Evolutionary conservation across 768 basidiomycete genomes (phyloP).

Genomic region (Tulasnella sp.): DNA sequence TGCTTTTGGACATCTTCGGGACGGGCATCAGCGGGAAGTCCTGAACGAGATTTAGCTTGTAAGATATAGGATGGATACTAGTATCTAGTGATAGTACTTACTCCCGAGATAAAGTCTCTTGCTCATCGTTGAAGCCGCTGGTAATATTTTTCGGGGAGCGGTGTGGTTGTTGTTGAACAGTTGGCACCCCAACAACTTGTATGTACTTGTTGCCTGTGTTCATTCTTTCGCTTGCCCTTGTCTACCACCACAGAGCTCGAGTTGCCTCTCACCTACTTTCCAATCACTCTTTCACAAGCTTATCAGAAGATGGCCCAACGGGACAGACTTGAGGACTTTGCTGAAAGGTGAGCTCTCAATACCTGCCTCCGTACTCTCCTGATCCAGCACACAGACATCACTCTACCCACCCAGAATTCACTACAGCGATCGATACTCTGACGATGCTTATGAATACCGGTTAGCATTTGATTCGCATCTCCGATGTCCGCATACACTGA

Average conservation of each 20-base stretch:
- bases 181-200: slow-evolving; percentile 3
- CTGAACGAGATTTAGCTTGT: slow-evolving; percentile 29
- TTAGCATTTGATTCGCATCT: slow-evolving; percentile 1
- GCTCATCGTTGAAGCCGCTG: not conserved
- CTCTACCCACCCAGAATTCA: slow-evolving; percentile 49
- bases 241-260: not conserved
- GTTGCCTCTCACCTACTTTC: too few relatives aligned
- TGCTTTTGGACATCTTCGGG: slow-evolving; percentile 77
- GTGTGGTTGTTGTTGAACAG: not conserved
- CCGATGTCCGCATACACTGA: not conserved
- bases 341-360: not conserved
- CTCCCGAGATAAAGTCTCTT: slow-evolving; percentile 14
- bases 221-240: not conserved
- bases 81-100: slow-evolving; percentile 21
- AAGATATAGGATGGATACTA: not conserved
- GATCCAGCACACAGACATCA: not conserved
- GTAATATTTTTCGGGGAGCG: not conserved
- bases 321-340: slow-evolving; percentile 11
- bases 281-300: too few relatives aligned
- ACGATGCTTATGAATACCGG: slow-evolving; percentile 82
- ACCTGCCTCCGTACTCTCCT: not conserved
- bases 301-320: not conserved
- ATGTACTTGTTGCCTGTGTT: not conserved
- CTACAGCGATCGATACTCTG: slow-evolving; percentile 85
- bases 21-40: slow-evolving; percentile 73